Base-by-base conservation (phyloP, 1,284 basidiomycete species). In the Ceratobasidium sp. region DNA sequence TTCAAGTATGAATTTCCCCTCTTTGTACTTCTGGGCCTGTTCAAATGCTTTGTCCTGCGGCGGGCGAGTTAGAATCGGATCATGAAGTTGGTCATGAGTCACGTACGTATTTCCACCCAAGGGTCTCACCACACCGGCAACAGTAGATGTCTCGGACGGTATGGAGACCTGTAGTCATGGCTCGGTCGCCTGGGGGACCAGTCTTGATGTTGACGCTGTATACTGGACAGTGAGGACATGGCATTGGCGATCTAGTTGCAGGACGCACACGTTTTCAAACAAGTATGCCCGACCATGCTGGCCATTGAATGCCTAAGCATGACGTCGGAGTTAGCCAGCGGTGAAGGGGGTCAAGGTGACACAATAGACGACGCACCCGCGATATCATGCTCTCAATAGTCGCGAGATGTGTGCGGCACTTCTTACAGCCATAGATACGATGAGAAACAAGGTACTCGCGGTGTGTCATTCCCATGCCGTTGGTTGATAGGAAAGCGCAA, bases 91-190 rank as follows among this genome's bases (percentile, higher is more conserved):
- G 29, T 58, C 27, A 49, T 5, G 31, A 31, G 49, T 9, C 54
- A 87, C 92, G 83, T 81, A 96, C 96, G 82, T 99, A 99, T 93
- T 98, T 98, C 97, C 97, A 98, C 69, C 97, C 97, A 37, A 98
- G 86, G 14, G 87, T 89, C 41, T 88, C 88, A 74, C 89, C 87
- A 83, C 97, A 98, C 81, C 96, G 97, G 83, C 87, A 83, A 83
- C 98, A 99, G 82, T 88, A 93, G 77, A 98, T 93, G 81, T 99
- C 97, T 74, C 97, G 90, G 41, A 99, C 97, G 29, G 93, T 95
- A 83, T 99, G 97, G 79, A 94, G 89, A 14, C 97, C 97, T 13
- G 97, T 99, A 27, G 95, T 96, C 97, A 99, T 98, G 74, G 92
- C 89, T 73, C 97, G 88, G 81, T 98, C 96, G 80, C 89, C 93